Evolutionary conservation across 108 stramenopile genomes (phyloP).

Genomic region (Nitzschia sp.): DNA sequence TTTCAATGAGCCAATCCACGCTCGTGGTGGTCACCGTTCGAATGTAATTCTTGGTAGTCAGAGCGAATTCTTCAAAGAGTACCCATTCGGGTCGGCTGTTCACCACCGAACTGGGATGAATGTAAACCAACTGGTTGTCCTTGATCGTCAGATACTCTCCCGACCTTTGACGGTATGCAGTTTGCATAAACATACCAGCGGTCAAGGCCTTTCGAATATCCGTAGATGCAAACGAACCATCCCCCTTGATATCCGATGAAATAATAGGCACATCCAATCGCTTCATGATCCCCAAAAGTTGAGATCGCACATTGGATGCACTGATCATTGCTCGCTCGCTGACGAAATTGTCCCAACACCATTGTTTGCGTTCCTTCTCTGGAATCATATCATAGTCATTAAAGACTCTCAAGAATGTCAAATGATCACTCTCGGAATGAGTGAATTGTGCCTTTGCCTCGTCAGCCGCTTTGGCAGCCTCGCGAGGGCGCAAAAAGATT

Average conservation of each 20-base stretch:
- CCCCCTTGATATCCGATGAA: slow-evolving; percentile 83
- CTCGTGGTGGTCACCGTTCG: slow-evolving; percentile 93
- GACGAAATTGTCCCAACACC: slow-evolving; percentile 99
- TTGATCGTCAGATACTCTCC: slow-evolving; percentile 98
- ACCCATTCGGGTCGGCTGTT: slow-evolving; percentile 96
- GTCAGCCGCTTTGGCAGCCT: slow-evolving; percentile 93
- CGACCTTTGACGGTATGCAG: slow-evolving; percentile 90
- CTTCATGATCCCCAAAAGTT: slow-evolving; percentile 90
- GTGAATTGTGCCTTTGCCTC: slow-evolving; percentile 99
- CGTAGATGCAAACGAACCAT: slow-evolving; percentile 82
- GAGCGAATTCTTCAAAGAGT: slow-evolving; percentile 97
- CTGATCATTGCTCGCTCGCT: slow-evolving; percentile 91
- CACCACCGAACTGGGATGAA: slow-evolving; percentile 95
- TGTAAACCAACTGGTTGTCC: slow-evolving; percentile 96
- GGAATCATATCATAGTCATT: slow-evolving; percentile 89
- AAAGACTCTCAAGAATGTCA: slow-evolving; percentile 96
- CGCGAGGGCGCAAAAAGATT: slow-evolving; percentile 96
- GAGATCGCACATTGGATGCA: slow-evolving; percentile 90
- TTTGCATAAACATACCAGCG: slow-evolving; percentile 94
- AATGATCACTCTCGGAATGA: slow-evolving; percentile 95
- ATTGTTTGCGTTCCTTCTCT: slow-evolving; percentile 83
- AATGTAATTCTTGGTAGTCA: slow-evolving; percentile 98
- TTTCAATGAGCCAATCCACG: slow-evolving; percentile 95
- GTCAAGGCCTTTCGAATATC: slow-evolving; percentile 92
- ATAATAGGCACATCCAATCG: slow-evolving; percentile 85